Evolutionary conservation across 495 filamentous ascomycete genomes (phyloP), one percentile per base, ranked within the genome.

Genomic region (Penicillium cinerascens): DNA sequence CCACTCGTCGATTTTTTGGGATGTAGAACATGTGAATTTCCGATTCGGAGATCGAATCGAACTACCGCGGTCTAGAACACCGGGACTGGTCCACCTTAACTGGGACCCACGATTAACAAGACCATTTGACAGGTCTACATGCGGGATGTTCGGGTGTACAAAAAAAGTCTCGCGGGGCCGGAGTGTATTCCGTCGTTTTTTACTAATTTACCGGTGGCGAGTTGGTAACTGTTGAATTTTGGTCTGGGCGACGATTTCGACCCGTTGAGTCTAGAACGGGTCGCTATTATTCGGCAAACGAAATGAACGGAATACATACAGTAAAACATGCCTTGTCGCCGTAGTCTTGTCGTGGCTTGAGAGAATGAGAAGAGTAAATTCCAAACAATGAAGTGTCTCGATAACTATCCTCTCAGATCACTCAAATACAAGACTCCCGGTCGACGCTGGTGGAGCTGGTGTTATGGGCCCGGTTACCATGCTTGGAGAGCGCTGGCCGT

Each of bases 51-150:
- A 17, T 48, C 36, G 36, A 23, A 37, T 16, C 46, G 33, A 33
- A 21, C 36, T 18, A 9, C 4, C 5, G 36, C 22, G 46, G 46
- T 48, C 46, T 48, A 48, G 46, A 48, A 48, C 46, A 18, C 16
- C 15, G 16, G 20, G 38, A 2, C 38, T 41, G 11, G 29, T 33
- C 13, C 29, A 3, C 11, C 13, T 29, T 6, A 29, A 10, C 7
- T 10, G 2, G 29, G 29, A 33, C 6, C 29, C 29, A 33, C 11
- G 29, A 33, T 33, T 13, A 2, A 33, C 13, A 11, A 33, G 1
- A 33, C 29, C 29, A 33, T 33, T 13, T 33, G 29, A 33, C 29
- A 33, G 8, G 13, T 48, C 7, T 40, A 11, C 20, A 21, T 4
- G 15, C 46, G 36, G 10, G 22, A 48, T 18, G 22, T 7, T 48